Conservation (phyloP, 2,329 filamentous ascomycete genomes). For the Cladobotryum protrusum region DNA sequence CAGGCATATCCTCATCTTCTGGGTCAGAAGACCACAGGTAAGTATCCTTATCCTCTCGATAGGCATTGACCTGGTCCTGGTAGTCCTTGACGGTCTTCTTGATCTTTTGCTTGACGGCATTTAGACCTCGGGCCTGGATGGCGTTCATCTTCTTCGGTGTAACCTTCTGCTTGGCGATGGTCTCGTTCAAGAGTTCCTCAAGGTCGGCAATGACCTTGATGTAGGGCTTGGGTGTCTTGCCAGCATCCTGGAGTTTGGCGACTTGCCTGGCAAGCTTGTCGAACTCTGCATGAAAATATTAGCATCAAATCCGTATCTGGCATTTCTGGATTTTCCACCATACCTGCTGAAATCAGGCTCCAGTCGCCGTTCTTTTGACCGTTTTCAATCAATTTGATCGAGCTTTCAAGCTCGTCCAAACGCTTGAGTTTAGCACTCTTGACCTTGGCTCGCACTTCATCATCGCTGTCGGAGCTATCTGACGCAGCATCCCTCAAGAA, state of each 20-base stretch:
- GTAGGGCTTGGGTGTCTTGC: conserved; percentile 82
- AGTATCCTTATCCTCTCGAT: conserved; percentile 74
- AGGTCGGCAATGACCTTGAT: conserved; percentile 89
- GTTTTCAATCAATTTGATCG: conserved; percentile 89
- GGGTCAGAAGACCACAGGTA: conserved; percentile 85
- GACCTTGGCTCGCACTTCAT: conserved; percentile 77
- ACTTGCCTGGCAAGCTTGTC: conserved; percentile 90
- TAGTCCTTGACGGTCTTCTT: conserved; percentile 99
- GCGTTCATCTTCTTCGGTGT: conserved; percentile 98
- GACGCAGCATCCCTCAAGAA: conserved; percentile 74
- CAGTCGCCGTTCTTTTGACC: conserved; percentile 97
- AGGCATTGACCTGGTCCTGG: conserved; percentile 78
- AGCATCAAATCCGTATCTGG: too few species aligned
- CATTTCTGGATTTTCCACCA: conserved; percentile 23
- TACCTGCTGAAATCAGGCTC: conserved; percentile 85
- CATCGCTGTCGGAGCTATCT: conserved; percentile 80
- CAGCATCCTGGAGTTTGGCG: conserved; percentile 67
- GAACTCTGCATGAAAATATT: conserved; percentile 57
- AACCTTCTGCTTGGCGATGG: conserved; percentile 91
- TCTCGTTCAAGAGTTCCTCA: conserved; percentile 91
- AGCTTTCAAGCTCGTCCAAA: conserved; percentile 85
- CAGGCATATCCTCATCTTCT: conserved; percentile 52
- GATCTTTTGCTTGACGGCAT: conserved; percentile 96
- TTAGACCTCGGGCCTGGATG: conserved; percentile 86
- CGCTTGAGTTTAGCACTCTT: conserved; percentile 99